These are phyloP conservation scores for Wickerhamiella azymoides DNA, from an alignment of 805 yeast genomes.

Conservation along the genomic window DNA sequence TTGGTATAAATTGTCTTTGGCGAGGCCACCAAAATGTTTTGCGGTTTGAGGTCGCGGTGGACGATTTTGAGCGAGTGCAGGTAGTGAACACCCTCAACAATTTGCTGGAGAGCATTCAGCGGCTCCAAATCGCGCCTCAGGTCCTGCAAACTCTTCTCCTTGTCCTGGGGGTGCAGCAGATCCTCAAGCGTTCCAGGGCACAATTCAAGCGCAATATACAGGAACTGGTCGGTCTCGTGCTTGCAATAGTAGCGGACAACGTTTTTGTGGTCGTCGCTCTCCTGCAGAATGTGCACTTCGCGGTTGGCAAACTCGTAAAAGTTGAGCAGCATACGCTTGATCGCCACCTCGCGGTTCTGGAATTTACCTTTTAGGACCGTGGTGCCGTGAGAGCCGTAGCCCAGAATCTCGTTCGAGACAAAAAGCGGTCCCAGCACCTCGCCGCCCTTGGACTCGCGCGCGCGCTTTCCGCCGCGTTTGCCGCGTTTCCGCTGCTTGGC, in stretches of 20 bases:
- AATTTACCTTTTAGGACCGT: constrained; percentile 83
- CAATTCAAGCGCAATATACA: constrained; percentile 84
- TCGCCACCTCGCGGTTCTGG: constrained; percentile 90
- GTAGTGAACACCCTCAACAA: constrained; percentile 74
- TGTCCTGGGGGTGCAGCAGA: constrained; percentile 30
- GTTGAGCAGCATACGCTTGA: constrained; percentile 82
- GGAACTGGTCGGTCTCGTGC: constrained; percentile 74
- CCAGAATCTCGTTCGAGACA: constrained; percentile 64
- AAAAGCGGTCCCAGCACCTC: constrained; percentile 15
- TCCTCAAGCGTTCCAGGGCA: constrained; percentile 86
- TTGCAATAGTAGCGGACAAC: constrained; percentile 88
- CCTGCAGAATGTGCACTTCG: constrained; percentile 75
- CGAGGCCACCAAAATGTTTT: constrained; percentile 73
- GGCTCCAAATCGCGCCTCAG: constrained; percentile 26
- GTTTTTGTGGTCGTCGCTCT: constrained; percentile 93
- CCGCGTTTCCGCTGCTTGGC: constrained; percentile 62
- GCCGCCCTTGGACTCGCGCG: constrained; percentile 8
- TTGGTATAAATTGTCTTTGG: constrained; percentile 26
- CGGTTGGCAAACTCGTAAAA: constrained; percentile 90
- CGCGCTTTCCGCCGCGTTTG: constrained; percentile 44
- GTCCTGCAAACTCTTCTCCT: not conserved
- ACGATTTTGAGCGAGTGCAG: constrained; percentile 82
- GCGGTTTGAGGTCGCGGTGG: constrained; percentile 91
- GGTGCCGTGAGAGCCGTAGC: constrained; percentile 95
- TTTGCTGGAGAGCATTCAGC: constrained; percentile 43